Evolutionary conservation across 352 stramenopile genomes (phyloP).

Genomic region (Globisporangium iwayamae): DNA sequence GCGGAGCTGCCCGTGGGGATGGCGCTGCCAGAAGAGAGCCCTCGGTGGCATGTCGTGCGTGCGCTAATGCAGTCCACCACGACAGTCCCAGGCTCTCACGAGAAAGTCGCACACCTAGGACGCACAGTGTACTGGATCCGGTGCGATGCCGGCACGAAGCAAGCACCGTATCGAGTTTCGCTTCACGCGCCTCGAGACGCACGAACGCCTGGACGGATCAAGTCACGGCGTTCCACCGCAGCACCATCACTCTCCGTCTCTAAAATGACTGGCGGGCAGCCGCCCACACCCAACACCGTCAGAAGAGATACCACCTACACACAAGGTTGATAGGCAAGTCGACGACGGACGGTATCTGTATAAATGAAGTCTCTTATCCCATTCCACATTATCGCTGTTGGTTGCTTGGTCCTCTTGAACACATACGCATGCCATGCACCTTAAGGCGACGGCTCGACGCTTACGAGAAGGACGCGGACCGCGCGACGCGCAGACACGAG

Average conservation of each 20-base stretch:
- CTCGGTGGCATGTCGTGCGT: no score
- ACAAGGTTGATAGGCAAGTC: neutral
- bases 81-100: neutral
- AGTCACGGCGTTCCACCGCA: neutral
- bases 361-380: neutral
- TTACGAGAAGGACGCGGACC: slow-evolving; percentile 49
- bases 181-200: neutral
- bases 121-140: neutral
- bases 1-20: no score
- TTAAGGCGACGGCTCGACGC: neutral
- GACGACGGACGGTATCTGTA: neutral
- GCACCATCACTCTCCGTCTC: neutral
- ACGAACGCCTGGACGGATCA: neutral
- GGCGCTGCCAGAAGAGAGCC: no score
- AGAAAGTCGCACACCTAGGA: no score
- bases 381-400: neutral
- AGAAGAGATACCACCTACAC: neutral
- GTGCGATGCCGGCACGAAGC: neutral
- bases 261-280: neutral
- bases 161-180: neutral
- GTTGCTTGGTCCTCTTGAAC: neutral
- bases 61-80: neutral
- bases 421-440: no score
- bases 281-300: neutral
- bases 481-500: slow-evolving; percentile 61